A percentile compares a stretch with the other conserved stretches of the same genome.
These are phyloP conservation scores for Candida ulmi DNA, from an alignment of 805 yeast genomes.

Conservation along the genomic window DNA sequence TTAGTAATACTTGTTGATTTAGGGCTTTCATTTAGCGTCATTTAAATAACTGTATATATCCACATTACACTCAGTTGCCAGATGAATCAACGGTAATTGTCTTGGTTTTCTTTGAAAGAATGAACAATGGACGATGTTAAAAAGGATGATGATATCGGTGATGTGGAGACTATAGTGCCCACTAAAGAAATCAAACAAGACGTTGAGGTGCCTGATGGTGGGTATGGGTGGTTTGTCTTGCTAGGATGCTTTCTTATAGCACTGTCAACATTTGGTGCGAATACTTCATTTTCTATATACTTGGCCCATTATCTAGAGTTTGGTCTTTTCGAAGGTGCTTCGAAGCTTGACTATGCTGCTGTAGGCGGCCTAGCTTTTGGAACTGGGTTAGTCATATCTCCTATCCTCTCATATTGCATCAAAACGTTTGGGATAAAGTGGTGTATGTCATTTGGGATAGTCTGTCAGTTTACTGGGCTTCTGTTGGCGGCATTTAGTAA, in stretches of 20 bases:
- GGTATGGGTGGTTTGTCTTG: conserved; percentile 6
- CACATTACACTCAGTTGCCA: no score
- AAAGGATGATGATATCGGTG: no score
- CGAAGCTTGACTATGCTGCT: conserved; percentile 54
- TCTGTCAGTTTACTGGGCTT: conserved; percentile 43
- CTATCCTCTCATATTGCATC: conserved; percentile 41
- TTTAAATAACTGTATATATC: no score
- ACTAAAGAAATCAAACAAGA: not conserved
- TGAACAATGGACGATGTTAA: not conserved
- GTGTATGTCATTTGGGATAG: conserved; percentile 43
- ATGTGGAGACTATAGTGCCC: not conserved
- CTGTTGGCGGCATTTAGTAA: conserved; percentile 38
- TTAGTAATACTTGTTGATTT: no score
- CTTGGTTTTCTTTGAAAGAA: no score
- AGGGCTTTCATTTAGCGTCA: no score
- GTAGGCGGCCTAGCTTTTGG: conserved; percentile 63
- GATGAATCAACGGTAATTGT: no score
- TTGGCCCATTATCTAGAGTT: conserved; percentile 50
- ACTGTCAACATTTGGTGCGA: conserved; percentile 3
- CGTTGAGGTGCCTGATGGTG: conserved; percentile 6
- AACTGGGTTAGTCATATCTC: conserved; percentile 54
- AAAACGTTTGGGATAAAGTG: conserved; percentile 41
- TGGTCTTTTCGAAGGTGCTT: conserved; percentile 44
- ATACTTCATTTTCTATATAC: conserved; percentile 47
- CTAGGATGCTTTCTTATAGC: conserved; percentile 2